These are phyloP conservation scores for Fusarium zealandicum DNA, from an alignment of 2,329 filamentous ascomycete genomes.

Conservation along the genomic window DNA sequence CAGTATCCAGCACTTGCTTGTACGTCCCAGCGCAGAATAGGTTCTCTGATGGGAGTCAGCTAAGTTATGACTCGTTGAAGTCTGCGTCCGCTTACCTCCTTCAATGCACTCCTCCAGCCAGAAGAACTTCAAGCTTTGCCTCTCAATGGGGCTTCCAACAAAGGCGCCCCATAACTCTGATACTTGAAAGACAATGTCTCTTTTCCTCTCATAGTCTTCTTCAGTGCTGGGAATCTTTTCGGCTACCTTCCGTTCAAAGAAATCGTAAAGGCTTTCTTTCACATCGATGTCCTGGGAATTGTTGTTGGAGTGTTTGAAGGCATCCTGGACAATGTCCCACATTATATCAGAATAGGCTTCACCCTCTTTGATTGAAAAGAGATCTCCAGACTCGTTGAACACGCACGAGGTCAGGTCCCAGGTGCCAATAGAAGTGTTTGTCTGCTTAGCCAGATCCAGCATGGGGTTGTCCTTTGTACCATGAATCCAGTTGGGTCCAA, in stretches of 20 bases:
- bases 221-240: slow-evolving; percentile 56
- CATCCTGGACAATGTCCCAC: slow-evolving; percentile 73
- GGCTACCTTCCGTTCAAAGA: slow-evolving; percentile 56
- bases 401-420: slow-evolving; percentile 63
- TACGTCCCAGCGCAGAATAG: slow-evolving; percentile 68
- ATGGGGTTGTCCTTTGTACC: slow-evolving; percentile 76
- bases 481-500: slow-evolving; percentile 83
- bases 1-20: slow-evolving; percentile 61
- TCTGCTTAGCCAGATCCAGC: slow-evolving; percentile 68
- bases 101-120: slow-evolving; percentile 82
- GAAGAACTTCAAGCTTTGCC: slow-evolving; percentile 77
- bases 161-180: slow-evolving; percentile 75
- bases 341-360: slow-evolving; percentile 60
- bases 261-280: slow-evolving; percentile 60
- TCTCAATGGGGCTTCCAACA: slow-evolving; percentile 68
- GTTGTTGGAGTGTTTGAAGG: slow-evolving; percentile 71
- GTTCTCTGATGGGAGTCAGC: slow-evolving; percentile 55
- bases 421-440: slow-evolving; percentile 57
- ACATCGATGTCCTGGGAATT: slow-evolving; percentile 56
- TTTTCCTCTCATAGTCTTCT: slow-evolving; percentile 49
- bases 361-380: slow-evolving; percentile 56
- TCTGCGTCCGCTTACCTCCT: slow-evolving; percentile 57
- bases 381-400: slow-evolving; percentile 63
- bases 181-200: slow-evolving; percentile 57
- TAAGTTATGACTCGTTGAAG: not conserved